Percentiles rank a stretch among this genome's conserved stretches.
Conservation (phyloP, 179 eudicot genomes). For the Beta corolliflora region DNA sequence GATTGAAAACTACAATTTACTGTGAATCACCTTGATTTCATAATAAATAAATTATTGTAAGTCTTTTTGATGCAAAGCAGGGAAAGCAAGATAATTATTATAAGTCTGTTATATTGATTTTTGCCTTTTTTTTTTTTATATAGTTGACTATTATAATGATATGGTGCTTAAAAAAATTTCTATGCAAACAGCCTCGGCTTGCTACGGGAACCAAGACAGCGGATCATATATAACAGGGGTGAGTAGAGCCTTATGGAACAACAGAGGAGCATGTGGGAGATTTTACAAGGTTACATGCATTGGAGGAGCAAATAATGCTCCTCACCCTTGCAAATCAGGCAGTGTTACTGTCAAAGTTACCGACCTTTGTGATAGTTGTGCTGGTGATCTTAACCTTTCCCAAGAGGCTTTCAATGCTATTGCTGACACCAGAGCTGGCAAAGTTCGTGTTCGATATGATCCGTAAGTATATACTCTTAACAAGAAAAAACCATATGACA, state of each 20-base stretch:
- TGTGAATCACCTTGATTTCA: no score
- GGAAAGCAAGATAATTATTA: no score
- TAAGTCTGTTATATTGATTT: no score
- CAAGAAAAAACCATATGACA: no score
- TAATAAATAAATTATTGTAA: no score
- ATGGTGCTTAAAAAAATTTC: no score
- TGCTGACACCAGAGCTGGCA: constrained; percentile 10
- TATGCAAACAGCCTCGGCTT: constrained; percentile 3
- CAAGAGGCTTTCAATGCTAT: constrained; percentile 4
- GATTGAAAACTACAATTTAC: no score
- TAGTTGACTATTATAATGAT: no score
- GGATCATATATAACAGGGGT: constrained; percentile 16
- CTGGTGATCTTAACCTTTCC: constrained; percentile 20
- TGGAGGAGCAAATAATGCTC: background rate
- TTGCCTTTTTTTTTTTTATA: no score
- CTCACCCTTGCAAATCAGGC: constrained; percentile 8
- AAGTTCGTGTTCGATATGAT: constrained; percentile 10
- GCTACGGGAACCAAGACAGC: background rate
- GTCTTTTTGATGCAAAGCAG: no score
- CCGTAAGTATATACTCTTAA: constrained; percentile 9
- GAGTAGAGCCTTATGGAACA: constrained; percentile 11
- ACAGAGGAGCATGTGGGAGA: constrained; percentile 17
- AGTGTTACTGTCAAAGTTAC: constrained; percentile 12
- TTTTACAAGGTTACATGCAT: constrained; percentile 7
- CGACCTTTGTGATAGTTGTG: constrained; percentile 4